A percentile compares a stretch with the other conserved stretches of the same genome.
Evolutionary conservation across 2,329 filamentous ascomycete genomes (phyloP).

Genomic region (Pyrenochaeta sp.): DNA sequence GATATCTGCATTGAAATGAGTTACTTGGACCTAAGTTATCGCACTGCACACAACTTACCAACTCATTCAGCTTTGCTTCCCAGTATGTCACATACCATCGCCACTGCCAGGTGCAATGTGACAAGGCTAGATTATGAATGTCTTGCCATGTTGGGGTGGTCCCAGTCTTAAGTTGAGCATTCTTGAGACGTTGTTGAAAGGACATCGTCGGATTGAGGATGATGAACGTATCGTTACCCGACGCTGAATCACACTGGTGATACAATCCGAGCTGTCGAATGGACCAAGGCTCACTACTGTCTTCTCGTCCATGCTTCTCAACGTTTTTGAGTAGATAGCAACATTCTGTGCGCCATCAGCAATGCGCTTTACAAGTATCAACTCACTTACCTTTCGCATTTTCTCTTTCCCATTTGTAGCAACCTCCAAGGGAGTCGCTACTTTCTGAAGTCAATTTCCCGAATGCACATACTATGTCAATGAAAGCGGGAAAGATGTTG

Average conservation of each 20-base stretch:
- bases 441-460: conserved; percentile 4
- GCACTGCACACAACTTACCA: not conserved
- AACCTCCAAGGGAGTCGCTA: conserved; percentile 12
- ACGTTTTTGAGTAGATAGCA: conserved; percentile 12
- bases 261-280: conserved; percentile 16
- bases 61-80: conserved; percentile 6
- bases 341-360: conserved; percentile 1
- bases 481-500: conserved; percentile 12
- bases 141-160: not conserved
- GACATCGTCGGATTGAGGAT: conserved; percentile 11
- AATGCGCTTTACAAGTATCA: not conserved
- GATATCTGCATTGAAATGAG: conserved; percentile 7
- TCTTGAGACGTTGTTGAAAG: conserved; percentile 9
- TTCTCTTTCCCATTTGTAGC: not conserved
- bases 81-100: conserved; percentile 12
- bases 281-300: conserved; percentile 12
- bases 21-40: not conserved
- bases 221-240: conserved; percentile 8
- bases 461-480: conserved; percentile 14
- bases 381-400: conserved; percentile 3
- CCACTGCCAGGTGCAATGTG: conserved; percentile 12
- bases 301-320: conserved; percentile 13
- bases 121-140: conserved; percentile 11
- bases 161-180: conserved; percentile 1
- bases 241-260: conserved; percentile 6